phyloP scores from a whole-genome alignment of 192 early-diverging fungal genomes.

The Chytriomyces hyalinus region DNA sequence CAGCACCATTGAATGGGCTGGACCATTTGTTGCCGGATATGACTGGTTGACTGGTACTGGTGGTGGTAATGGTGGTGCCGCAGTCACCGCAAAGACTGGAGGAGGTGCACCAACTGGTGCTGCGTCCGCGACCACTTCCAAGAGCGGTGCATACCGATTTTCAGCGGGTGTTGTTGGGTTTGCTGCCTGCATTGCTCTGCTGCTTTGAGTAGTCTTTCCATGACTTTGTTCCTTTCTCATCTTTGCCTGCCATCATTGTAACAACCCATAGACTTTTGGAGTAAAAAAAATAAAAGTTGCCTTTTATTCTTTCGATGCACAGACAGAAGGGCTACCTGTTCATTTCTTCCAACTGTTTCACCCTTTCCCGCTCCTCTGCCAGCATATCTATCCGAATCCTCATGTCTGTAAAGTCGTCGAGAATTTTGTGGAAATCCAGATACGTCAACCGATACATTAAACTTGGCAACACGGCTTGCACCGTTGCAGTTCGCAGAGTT shows the following conservation, averaged over 20 bases:
- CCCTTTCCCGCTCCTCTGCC: neutral
- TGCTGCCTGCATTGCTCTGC: too few relatives aligned
- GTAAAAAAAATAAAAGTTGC: too few relatives aligned
- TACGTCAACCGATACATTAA: constrained; percentile 2
- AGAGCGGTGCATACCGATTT: neutral
- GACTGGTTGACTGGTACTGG: neutral
- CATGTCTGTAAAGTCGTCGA: constrained; percentile 8
- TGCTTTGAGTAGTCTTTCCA: too few relatives aligned
- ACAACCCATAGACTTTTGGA: too few relatives aligned
- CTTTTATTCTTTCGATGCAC: too few relatives aligned
- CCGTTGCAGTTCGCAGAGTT: constrained; percentile 1
- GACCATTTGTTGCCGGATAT: neutral
- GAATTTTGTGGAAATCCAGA: neutral
- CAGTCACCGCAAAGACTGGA: neutral
- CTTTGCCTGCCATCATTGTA: too few relatives aligned
- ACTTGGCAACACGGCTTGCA: neutral
- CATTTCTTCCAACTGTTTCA: too few relatives aligned
- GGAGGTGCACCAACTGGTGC: neutral
- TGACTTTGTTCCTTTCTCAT: too few relatives aligned
- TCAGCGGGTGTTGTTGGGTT: too few relatives aligned
- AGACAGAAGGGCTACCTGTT: too few relatives aligned
- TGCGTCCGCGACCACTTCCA: neutral
- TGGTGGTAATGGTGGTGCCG: neutral
- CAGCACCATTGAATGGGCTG: neutral
- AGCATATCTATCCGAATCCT: neutral